Percentiles rank a stretch among this genome's conserved stretches.
Conservation (phyloP, 768 basidiomycete species). For the Sporobolomyces pararoseus region DNA sequence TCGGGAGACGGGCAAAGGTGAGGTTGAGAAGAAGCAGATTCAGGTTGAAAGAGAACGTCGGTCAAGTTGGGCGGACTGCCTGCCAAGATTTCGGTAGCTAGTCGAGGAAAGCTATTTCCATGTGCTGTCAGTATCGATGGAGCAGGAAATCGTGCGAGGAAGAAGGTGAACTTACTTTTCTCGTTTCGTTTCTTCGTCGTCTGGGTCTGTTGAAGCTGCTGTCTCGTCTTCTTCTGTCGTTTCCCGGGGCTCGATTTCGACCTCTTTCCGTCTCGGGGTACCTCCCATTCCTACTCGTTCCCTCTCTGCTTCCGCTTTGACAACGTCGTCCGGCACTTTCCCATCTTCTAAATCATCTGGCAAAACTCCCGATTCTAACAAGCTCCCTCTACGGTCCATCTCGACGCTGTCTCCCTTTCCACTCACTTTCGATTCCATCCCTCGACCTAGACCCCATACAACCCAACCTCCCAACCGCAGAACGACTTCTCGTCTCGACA, state of each 20-base stretch:
- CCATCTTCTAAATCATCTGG: conserved; percentile 34
- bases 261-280: conserved; percentile 23
- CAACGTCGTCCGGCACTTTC: conserved; percentile 36
- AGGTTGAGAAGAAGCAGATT: conserved; percentile 26
- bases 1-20: conserved; percentile 27
- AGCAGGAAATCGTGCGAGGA: conserved; percentile 1
- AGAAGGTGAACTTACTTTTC: conserved; percentile 17
- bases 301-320: conserved; percentile 18
- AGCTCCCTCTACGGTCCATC: neutral
- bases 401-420: conserved; percentile 35
- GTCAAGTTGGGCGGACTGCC: conserved; percentile 94
- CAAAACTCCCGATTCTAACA: conserved; percentile 30
- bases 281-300: conserved; percentile 35
- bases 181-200: conserved; percentile 21
- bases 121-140: neutral
- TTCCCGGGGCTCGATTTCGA: conserved; percentile 3
- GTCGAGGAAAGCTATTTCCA: conserved; percentile 73
- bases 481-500: conserved; percentile 73
- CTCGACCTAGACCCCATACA: conserved; percentile 76
- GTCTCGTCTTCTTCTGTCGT: conserved; percentile 3
- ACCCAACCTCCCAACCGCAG: conserved; percentile 78
- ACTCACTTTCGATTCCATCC: conserved; percentile 59
- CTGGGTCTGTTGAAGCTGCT: neutral
- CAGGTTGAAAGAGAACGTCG: conserved; percentile 67
- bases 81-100: conserved; percentile 90